Base-by-base conservation (phyloP, 1,284 basidiomycete species). In the Sporisorium iseilematis-ciliati region DNA sequence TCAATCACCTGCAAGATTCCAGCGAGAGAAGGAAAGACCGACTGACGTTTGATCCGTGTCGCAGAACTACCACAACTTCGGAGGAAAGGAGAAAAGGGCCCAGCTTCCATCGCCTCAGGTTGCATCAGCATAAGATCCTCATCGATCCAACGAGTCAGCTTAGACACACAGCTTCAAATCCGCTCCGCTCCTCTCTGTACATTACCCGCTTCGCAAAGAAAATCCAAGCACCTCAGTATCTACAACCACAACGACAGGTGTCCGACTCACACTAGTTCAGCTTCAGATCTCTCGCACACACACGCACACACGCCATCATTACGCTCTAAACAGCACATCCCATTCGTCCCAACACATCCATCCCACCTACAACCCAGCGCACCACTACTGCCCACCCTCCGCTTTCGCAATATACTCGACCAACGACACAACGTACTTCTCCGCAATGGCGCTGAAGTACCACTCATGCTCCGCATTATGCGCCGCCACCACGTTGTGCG, bases 381-480 rank as follows among this genome's bases (percentile, higher is more conserved):
- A 14, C n/a, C 18, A 38, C 26, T 14, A 31, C 31, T 7, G 2
- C 50, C 35, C 35, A 16, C 48, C 57, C 25, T 75, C 73, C 8
- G 63, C 73, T 26, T 42, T 59, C 20, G 57, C 57, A 46, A 83
- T 77, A 46, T 80, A 78, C 50, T 68, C 57, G 14, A 84, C 84
- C 53, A 87, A 81, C 29, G 72, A 74, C 11, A 86, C 65, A 41
- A 89, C 84, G 71, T 88, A 88, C 73, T 88, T 89, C 85, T 97
- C 93, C 68, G 92, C 92, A 21, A 97, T 92, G 7, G 92, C 91
- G 33, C 93, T 93, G 81, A 97, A 95, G 85, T 94, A 97, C 85
- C 96, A 97, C 78, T 95, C 93, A 82, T 96, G 94, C 82, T 87
- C 80, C 0, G 86, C 78, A 70, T 88, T 88, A 72, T 88, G 88